phyloP scores from a whole-genome alignment of 805 yeast species.

The Tetrapisispora fleetii region DNA sequence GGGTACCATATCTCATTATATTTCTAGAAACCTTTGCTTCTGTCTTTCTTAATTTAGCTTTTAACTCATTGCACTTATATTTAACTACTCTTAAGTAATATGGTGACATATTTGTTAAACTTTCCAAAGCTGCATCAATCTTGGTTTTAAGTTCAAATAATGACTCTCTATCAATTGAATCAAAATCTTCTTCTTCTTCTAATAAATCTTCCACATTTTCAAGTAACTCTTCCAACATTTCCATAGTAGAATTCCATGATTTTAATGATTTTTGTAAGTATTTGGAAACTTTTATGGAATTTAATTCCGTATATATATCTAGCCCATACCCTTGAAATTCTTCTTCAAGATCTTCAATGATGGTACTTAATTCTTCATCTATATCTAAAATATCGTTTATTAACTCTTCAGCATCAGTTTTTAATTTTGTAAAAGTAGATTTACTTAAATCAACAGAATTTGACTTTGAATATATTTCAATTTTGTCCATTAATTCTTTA shows the following conservation, averaged over 20 bases:
- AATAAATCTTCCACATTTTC: conserved; percentile 11
- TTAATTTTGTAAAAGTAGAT: conserved; percentile 35
- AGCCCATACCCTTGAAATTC: conserved; percentile 35
- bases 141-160: conserved; percentile 24
- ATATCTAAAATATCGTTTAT: conserved; percentile 36
- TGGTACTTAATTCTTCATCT: conserved; percentile 37
- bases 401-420: conserved; percentile 34
- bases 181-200: conserved; percentile 11
- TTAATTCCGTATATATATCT: conserved; percentile 44
- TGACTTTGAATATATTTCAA: conserved; percentile 34
- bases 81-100: conserved; percentile 17
- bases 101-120: conserved; percentile 6
- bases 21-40: conserved; percentile 8
- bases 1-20: conserved; percentile 1
- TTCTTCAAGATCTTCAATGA: conserved; percentile 34
- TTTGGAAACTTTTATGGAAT: conserved; percentile 32
- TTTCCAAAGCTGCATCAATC: conserved; percentile 10
- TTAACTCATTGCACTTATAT: conserved; percentile 9
- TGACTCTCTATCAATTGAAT: conserved; percentile 21
- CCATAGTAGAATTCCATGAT: conserved; percentile 8
- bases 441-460: conserved; percentile 39
- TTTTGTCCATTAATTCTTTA: conserved; percentile 18
- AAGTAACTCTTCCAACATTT: conserved; percentile 8
- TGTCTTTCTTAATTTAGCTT: no score
- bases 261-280: conserved; percentile 9